Base-by-base conservation (phyloP, 1,284 basidiomycete genomes). In the Peniophora sp. region DNA sequence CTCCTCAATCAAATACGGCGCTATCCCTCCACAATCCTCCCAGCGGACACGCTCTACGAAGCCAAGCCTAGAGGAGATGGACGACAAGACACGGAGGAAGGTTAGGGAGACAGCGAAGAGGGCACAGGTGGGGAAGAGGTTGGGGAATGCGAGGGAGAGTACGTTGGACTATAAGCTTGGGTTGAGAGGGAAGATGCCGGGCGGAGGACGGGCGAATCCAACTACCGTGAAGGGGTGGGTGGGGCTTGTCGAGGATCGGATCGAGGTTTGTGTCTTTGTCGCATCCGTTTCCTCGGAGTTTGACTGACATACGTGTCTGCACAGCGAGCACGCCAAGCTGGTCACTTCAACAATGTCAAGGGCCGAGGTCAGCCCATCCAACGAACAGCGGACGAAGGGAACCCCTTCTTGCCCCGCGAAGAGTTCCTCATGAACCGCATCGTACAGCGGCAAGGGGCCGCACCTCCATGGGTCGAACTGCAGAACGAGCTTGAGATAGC, bases 401-500 rank as follows among this genome's bases (percentile, higher is more conserved):
- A 95, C 61, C 92, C 91, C 0, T 92, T 89, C 62, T 81, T 92
- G 51, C 76, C 73, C 22, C 72, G 83, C n/a, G 83, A 83, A 60
- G 84, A 92, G 62, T 89, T 86, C 57, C 69, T 94, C 48, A 86
- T 95, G 86, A 95, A 95, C 61, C 79, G 92, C 12, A 92, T 95
- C 52, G 79, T 96, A 17, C 86, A 92, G 60, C 72, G 83, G 36
- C 89, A 93, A 59, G 90, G 88, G 14, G 89, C 87, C 2, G 79
- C 84, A 0, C 93, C 92, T n/a, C 88, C 91, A 2, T 96, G 91
- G 91, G 85, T 96, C 3, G 92, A 95, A 65, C 61, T 93, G 32
- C 92, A 94, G 65, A 71, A 74, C 53, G 77, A 80, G 52, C 65
- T 88, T 32, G 81, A 87, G 50, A 63, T 65, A 1, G 76, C 85